These are phyloP conservation scores for Flagelloscypha sp. DNA, from an alignment of 768 basidiomycete species.

Conservation along the genomic window DNA sequence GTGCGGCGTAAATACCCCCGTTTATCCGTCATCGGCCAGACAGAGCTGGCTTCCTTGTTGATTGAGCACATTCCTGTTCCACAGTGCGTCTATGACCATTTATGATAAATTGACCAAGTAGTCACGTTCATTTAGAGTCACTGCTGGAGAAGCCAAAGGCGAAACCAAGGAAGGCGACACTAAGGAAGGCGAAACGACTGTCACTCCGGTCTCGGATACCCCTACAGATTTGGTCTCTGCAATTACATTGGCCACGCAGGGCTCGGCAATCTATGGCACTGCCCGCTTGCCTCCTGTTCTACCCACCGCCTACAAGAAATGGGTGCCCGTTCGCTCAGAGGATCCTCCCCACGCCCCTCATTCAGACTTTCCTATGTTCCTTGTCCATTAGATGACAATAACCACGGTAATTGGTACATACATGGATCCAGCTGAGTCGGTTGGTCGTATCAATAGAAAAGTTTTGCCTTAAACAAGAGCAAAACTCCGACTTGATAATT, in stretches of 20 bases:
- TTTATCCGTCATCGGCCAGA: slow-evolving; percentile 81
- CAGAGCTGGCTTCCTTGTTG: slow-evolving; percentile 70
- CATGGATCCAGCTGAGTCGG: too few species aligned
- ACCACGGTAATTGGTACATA: too few species aligned
- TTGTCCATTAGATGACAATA: too few species aligned
- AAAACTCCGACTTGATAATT: too few species aligned
- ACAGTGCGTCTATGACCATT: slow-evolving; percentile 43
- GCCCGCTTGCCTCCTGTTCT: slow-evolving; percentile 65
- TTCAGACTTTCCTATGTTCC: slow-evolving; percentile 77
- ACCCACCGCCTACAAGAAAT: slow-evolving; percentile 60
- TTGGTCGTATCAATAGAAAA: too few species aligned
- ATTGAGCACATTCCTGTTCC: slow-evolving; percentile 65
- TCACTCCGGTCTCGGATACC: slow-evolving; percentile 36
- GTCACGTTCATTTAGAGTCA: slow-evolving; percentile 26
- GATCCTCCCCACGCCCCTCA: slow-evolving; percentile 79
- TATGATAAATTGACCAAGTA: slow-evolving; percentile 8
- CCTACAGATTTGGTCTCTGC: slow-evolving; percentile 62
- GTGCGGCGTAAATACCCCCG: slow-evolving; percentile 90
- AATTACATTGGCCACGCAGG: slow-evolving; percentile 54
- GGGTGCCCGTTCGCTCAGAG: slow-evolving; percentile 63
- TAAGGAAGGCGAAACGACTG: slow-evolving; percentile 32
- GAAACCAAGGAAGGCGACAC: too few species aligned
- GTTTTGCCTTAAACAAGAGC: too few species aligned
- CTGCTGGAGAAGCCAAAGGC: slow-evolving; percentile 42
- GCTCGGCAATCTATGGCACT: slow-evolving; percentile 50